phyloP scores from a whole-genome alignment of 2,329 filamentous ascomycete species.

The Alternaria viburni region DNA sequence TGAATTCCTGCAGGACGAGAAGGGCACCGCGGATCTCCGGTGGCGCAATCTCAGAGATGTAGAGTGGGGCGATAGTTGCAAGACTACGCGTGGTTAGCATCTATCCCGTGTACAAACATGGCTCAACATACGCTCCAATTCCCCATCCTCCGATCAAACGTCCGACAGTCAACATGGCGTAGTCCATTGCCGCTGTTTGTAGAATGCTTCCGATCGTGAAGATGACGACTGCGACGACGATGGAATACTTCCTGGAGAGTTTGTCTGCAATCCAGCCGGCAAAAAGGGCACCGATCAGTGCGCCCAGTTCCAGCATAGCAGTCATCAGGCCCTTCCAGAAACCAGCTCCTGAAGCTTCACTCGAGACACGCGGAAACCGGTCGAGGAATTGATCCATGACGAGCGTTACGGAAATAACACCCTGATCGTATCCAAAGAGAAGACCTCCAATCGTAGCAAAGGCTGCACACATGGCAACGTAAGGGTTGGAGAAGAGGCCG shows the following conservation, averaged over 20 bases:
- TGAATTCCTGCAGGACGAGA: slow-evolving; percentile 57
- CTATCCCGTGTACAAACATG: not conserved
- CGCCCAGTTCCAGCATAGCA: slow-evolving; percentile 63
- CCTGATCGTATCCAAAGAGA: slow-evolving; percentile 58
- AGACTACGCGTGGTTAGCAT: slow-evolving; percentile 24
- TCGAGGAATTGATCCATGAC: slow-evolving; percentile 61
- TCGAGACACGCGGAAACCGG: slow-evolving; percentile 53
- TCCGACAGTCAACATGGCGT: slow-evolving; percentile 59
- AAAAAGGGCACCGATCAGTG: slow-evolving; percentile 50
- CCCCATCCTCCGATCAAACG: slow-evolving; percentile 59
- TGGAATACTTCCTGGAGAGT: slow-evolving; percentile 60
- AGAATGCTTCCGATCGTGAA: slow-evolving; percentile 60
- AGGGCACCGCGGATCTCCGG: slow-evolving; percentile 58
- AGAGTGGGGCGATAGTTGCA: slow-evolving; percentile 57
- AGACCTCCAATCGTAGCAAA: slow-evolving; percentile 60
- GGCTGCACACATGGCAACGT: slow-evolving; percentile 59
- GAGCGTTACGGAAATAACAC: slow-evolving; percentile 54
- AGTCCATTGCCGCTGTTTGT: slow-evolving; percentile 59
- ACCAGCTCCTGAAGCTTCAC: slow-evolving; percentile 51
- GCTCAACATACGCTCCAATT: slow-evolving; percentile 54
- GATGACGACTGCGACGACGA: slow-evolving; percentile 58
- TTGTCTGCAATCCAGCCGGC: slow-evolving; percentile 58
- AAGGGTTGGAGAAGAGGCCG: slow-evolving; percentile 57
- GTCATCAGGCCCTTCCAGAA: slow-evolving; percentile 57
- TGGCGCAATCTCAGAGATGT: slow-evolving; percentile 60